Percentiles rank a stretch among this genome's conserved stretches.
These are phyloP conservation scores for Tetratostichococcus sp. DNA, from an alignment of 139 green algal genomes.

Conservation along the genomic window DNA sequence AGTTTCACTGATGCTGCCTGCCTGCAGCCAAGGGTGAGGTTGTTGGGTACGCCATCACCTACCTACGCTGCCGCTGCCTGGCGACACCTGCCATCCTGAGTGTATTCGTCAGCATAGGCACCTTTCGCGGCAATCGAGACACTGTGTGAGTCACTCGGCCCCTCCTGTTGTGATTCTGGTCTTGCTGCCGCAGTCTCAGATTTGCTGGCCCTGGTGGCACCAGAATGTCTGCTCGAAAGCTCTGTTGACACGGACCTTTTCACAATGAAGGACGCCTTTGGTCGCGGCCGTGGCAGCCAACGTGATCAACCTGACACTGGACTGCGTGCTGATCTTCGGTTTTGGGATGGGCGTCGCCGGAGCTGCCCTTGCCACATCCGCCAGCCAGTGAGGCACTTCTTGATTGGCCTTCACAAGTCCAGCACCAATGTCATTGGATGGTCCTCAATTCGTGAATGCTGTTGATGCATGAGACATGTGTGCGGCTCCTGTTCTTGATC, in stretches of 20 bases:
- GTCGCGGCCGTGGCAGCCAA: constrained; percentile 18
- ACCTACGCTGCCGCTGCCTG: constrained; percentile 21
- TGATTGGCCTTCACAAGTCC: too few relatives aligned
- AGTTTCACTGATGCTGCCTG: too few relatives aligned
- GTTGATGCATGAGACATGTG: too few relatives aligned
- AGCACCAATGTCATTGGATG: too few relatives aligned
- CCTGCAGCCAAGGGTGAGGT: constrained; percentile 10
- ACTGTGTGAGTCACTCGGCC: constrained; percentile 10
- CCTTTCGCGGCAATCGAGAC: constrained; percentile 22
- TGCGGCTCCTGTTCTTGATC: too few relatives aligned
- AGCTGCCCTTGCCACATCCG: background rate
- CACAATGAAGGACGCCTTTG: constrained; percentile 19
- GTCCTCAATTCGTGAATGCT: too few relatives aligned
- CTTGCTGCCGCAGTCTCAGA: too few relatives aligned
- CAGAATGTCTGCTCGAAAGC: background rate
- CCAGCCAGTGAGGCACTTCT: background rate
- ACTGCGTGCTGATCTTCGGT: constrained; percentile 23
- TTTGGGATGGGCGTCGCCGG: constrained; percentile 24
- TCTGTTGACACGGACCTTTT: background rate
- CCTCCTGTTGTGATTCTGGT: background rate
- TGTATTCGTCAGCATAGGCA: constrained; percentile 22
- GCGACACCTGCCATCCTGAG: constrained; percentile 11
- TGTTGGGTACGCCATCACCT: constrained; percentile 6
- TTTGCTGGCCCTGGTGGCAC: too few relatives aligned
- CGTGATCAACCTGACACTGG: constrained; percentile 14